These are phyloP conservation scores for Papiliotrema laurentii DNA, from an alignment of 1,284 basidiomycete genomes.

Conservation along the genomic window DNA sequence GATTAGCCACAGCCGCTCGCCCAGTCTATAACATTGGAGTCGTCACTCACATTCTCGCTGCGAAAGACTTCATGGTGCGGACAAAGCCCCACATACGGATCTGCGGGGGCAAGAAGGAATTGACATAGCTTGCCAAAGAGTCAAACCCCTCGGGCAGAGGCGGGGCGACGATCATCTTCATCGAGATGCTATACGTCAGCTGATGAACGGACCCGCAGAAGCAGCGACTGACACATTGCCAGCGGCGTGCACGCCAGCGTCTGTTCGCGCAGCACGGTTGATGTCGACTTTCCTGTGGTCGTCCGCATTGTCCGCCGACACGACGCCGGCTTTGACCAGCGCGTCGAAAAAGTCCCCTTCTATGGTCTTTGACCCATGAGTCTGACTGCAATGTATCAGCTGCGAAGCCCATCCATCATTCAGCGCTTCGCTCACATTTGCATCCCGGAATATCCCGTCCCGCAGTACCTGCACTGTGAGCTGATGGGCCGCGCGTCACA, in stretches of 20 bases:
- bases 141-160: conserved; percentile 60
- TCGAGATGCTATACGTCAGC: conserved; percentile 54
- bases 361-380: conserved; percentile 64
- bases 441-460: conserved; percentile 76
- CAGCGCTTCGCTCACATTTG: conserved; percentile 68
- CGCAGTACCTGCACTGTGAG: conserved; percentile 44
- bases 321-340: conserved; percentile 80
- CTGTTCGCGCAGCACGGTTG: conserved; percentile 86
- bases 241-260: conserved; percentile 95
- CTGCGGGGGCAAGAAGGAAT: conserved; percentile 78
- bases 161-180: conserved; percentile 79
- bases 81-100: conserved; percentile 92
- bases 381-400: conserved; percentile 30
- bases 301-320: conserved; percentile 87
- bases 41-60: conserved; percentile 67
- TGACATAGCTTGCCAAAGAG: conserved; percentile 66
- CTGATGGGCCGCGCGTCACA: background rate
- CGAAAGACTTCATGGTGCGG: conserved; percentile 86
- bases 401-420: background rate
- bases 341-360: conserved; percentile 88
- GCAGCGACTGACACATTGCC: conserved; percentile 60
- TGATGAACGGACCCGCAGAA: background rate
- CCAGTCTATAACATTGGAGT: conserved; percentile 9
- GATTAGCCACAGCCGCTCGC: background rate
- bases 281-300: conserved; percentile 85